These are phyloP conservation scores for Atkinsonella texensis DNA, from an alignment of 2,329 filamentous ascomycete genomes.

Conservation along the genomic window DNA sequence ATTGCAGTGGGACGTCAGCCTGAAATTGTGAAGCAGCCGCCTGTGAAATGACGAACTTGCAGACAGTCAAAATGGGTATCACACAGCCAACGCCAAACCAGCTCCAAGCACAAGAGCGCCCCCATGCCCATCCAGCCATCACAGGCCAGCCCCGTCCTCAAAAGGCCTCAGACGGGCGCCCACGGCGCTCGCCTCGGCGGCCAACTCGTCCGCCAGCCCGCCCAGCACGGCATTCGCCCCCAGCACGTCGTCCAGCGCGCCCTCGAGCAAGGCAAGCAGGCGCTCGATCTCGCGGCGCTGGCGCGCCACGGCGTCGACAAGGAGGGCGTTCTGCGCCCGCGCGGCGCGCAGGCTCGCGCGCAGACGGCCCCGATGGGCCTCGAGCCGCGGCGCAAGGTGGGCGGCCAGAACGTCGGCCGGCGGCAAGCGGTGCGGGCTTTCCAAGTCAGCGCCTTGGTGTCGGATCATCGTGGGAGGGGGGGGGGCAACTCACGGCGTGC, in stretches of 20 bases:
- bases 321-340: conserved; percentile 42
- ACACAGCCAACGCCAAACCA: too few species aligned
- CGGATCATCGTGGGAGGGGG: too few species aligned
- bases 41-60: too few species aligned
- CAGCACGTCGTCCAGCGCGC: conserved; percentile 40
- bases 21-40: neutral
- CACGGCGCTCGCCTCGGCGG: conserved; percentile 32
- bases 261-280: conserved; percentile 38
- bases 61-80: neutral
- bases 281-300: conserved; percentile 44
- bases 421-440: too few species aligned
- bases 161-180: conserved; percentile 3
- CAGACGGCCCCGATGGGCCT: conserved; percentile 40
- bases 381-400: conserved; percentile 41
- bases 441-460: too few species aligned
- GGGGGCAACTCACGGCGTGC: neutral
- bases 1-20: neutral
- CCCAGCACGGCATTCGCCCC: conserved; percentile 38
- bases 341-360: conserved; percentile 44
- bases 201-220: conserved; percentile 35
- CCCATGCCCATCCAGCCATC: too few species aligned
- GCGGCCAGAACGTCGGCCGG: conserved; percentile 39
- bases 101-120: too few species aligned
- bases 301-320: conserved; percentile 36
- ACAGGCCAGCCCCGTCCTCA: too few species aligned